Evolutionary conservation across 2,329 filamentous ascomycete genomes (phyloP).

Genomic region (Cladosporium sp.): DNA sequence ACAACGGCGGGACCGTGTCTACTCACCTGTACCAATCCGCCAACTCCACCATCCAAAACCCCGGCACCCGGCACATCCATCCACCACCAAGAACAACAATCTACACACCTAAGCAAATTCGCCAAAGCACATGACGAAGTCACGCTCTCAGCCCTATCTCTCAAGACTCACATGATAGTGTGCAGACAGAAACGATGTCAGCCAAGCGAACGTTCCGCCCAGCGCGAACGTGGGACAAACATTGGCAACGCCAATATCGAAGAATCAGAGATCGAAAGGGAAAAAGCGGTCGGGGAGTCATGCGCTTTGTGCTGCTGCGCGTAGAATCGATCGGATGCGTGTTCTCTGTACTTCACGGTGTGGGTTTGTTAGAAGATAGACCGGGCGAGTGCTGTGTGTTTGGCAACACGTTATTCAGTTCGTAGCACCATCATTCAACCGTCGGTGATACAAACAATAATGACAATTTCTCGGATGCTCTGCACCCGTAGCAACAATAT

Average conservation of each 20-base stretch:
- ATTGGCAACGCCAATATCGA: slow-evolving; percentile 2
- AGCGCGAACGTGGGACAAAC: not conserved
- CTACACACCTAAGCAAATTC: not conserved
- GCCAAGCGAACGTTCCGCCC: not conserved
- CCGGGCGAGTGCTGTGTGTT: not conserved
- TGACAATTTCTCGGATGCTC: not conserved
- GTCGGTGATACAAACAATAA: not conserved
- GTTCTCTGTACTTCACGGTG: not conserved
- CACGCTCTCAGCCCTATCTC: slow-evolving; percentile 4
- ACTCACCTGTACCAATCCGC: too few relatives aligned
- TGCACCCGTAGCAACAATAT: not conserved
- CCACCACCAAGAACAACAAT: not conserved
- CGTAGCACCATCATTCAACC: not conserved
- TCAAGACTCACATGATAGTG: slow-evolving; percentile 4
- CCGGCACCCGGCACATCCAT: not conserved
- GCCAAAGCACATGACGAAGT: not conserved
- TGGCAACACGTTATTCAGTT: not conserved
- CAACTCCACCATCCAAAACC: not conserved
- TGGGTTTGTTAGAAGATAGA: not conserved
- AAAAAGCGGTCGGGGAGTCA: slow-evolving; percentile 1
- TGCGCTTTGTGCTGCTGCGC: not conserved
- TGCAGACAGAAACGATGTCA: not conserved
- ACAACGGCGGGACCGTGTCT: too few relatives aligned
- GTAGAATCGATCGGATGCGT: not conserved
- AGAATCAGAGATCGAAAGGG: not conserved